These are phyloP conservation scores for Pseudophaeomoniella oleicola DNA, from an alignment of 2,329 filamentous ascomycete species.

Conservation along the genomic window DNA sequence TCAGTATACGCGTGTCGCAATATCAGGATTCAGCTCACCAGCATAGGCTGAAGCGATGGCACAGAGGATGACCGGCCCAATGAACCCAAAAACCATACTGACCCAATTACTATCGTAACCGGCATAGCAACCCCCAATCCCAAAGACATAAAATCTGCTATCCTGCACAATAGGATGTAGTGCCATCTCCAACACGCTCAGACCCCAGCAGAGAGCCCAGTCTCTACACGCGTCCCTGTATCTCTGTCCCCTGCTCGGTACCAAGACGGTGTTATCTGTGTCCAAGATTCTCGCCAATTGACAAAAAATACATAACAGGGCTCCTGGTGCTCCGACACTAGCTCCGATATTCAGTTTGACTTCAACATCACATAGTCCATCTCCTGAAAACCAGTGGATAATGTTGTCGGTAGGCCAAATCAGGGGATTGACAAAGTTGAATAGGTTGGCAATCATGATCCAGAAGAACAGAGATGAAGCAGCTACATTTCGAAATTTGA, in stretches of 20 bases:
- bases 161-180: slow-evolving; percentile 46
- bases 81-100: slow-evolving; percentile 35
- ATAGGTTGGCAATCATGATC: slow-evolving; percentile 40
- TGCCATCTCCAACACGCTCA: slow-evolving; percentile 40
- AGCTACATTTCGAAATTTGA: slow-evolving; percentile 45
- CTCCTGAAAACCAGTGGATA: slow-evolving; percentile 41
- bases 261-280: slow-evolving; percentile 37
- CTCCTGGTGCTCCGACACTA: slow-evolving; percentile 36
- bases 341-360: slow-evolving; percentile 41
- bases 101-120: slow-evolving; percentile 43
- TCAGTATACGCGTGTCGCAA: too few species aligned
- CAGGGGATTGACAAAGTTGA: slow-evolving; percentile 46
- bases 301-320: slow-evolving; percentile 43
- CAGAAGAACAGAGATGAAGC: slow-evolving; percentile 42
- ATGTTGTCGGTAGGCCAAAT: slow-evolving; percentile 49
- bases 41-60: slow-evolving; percentile 41
- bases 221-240: slow-evolving; percentile 35
- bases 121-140: slow-evolving; percentile 38
- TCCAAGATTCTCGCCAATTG: slow-evolving; percentile 47
- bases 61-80: slow-evolving; percentile 43
- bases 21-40: slow-evolving; percentile 27
- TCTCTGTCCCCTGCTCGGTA: slow-evolving; percentile 33
- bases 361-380: slow-evolving; percentile 50
- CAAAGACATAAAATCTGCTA: slow-evolving; percentile 41
- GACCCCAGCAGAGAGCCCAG: slow-evolving; percentile 37